Base-by-base conservation (phyloP, 1,139 yeast genomes). In the Scheffersomyces insectosa region DNA sequence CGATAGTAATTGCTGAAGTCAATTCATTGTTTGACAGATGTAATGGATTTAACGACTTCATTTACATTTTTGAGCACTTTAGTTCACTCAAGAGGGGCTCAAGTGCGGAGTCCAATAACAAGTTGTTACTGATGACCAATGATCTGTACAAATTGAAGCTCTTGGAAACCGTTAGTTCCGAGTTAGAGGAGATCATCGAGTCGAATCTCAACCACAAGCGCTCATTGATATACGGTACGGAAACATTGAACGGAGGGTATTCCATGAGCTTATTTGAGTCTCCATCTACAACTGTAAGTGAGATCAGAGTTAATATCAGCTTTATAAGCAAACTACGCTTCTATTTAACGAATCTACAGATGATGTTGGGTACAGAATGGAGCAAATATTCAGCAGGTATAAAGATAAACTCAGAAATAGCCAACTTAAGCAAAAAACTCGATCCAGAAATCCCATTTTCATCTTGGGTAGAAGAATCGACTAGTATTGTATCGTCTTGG, bases 341-440 rank as follows among this genome's bases (percentile, higher is more conserved):
- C 42, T 68, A 65, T 44, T 41, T 52, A 14, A 36, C 29, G 0
- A 52, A 50, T 32, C 48, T 70, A 10, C 46, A 50, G 5, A 45
- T 39, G n/a, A 43, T 72, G 2, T 70, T 91, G 9, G 96, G 97
- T 0, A 57, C 69, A 11, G 85, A 83, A 28, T 91, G 97, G 97
- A 70, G 68, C 39, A 73, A 79, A 36, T 88, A 84, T 52, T 82
- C 91, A 0, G 83, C 85, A 39, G 97, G 97, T 0, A 77, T 74
- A 42, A 79, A 77, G 48, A 76, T 91, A 1, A 70, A 75, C 12
- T 60, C 71, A 1, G 88, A 82, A 45, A 72, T 82, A 12, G 55
- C 59, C 1, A 63, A 68, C 1, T 68, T 86, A 37, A 56, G 71
- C 13, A 63, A 70, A 16, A 77, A 72, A 38, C 64, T 83, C 10